A percentile compares a stretch with the other conserved stretches of the same genome.
Conservation (phyloP, 495 filamentous ascomycete genomes). For the Neurospora sp. region DNA sequence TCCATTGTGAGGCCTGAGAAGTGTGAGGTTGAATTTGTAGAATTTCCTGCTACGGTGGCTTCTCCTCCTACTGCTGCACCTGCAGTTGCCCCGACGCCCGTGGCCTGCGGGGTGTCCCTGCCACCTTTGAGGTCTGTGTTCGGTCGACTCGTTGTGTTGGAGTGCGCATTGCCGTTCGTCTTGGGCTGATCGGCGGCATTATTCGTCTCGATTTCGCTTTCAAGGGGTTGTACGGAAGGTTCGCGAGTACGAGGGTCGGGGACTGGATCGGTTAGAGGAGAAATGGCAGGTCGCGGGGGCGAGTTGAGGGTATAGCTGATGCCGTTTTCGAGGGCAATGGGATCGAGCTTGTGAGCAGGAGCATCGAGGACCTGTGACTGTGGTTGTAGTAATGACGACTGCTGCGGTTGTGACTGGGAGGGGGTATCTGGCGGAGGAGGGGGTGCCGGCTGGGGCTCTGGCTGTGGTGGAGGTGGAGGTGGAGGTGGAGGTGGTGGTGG, state of each 20-base stretch:
- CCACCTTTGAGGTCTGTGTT: not conserved
- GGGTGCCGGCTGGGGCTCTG: not conserved
- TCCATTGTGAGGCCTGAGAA: not conserved
- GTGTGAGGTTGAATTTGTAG: not conserved
- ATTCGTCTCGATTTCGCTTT: not conserved
- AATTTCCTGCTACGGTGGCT: not conserved
- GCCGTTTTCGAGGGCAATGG: not conserved
- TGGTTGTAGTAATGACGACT: not conserved
- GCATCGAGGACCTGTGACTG: not conserved
- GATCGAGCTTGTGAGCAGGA: not conserved
- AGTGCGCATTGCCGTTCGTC: not conserved
- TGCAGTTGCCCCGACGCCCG: not conserved
- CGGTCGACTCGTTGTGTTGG: not conserved
- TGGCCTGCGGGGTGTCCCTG: not conserved
- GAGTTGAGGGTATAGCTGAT: constrained; percentile 8
- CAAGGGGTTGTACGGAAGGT: constrained; percentile 8
- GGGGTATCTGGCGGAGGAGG: not conserved
- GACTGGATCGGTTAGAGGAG: constrained; percentile 22
- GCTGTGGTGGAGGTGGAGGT: not conserved
- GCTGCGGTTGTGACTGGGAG: not conserved
- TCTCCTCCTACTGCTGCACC: not conserved
- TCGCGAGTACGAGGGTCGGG: constrained; percentile 19
- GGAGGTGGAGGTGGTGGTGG: not conserved
- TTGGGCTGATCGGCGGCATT: not conserved
- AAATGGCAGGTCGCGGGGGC: constrained; percentile 25